Base-by-base conservation (phyloP, 2,329 filamentous ascomycete genomes). In the Xylariales sp. region DNA sequence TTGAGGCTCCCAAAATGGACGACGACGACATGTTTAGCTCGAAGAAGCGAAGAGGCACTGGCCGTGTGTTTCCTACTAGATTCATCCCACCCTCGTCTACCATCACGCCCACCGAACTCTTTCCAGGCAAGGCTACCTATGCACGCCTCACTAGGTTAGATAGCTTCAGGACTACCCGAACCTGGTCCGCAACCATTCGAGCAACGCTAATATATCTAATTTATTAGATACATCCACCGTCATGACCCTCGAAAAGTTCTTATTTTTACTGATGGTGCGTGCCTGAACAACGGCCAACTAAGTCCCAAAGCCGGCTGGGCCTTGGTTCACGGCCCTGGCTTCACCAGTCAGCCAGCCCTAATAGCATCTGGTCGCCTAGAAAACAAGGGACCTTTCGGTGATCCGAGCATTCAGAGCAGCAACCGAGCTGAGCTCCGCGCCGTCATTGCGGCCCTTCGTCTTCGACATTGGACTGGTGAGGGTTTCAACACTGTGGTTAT, bases 401-500 rank as follows among this genome's bases (percentile, higher is more conserved):
- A 80, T 34, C 9, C 57, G 0, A 65, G 74, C 46, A 56, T 69
- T 7, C 82, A 84, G 67, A 87, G 80, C n/a, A 87, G 81, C 77
- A 85, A 87, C 71, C 80, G 86, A 2, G 87, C 87, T 4, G 84
- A 88, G 74, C 81, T 89, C 9, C 85, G 85, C 16, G 86, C 85
- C 8, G 84, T 83, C 7, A 81, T 87, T 53, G 83, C 80, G 6
- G 87, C 82, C 3, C 78, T 87, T 34, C 77, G 81, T 30, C 82
- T 79, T 70, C 76, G 79, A 1, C 12, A 75, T 69, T 87, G 84
- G 85, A n/a, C 23, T 0, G 76, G 72, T 4, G 83, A 86, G 74
- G 72, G 82, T 66, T 77, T 78, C 45, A 18, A 18, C 32, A 49
- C 43, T 32, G 8, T 59, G 0, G 56, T 59, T 23, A 57, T 57